Percentiles rank a stretch among this genome's conserved stretches.
Conservation (phyloP, 768 basidiomycete genomes). For the Leccinum uliginosum region DNA sequence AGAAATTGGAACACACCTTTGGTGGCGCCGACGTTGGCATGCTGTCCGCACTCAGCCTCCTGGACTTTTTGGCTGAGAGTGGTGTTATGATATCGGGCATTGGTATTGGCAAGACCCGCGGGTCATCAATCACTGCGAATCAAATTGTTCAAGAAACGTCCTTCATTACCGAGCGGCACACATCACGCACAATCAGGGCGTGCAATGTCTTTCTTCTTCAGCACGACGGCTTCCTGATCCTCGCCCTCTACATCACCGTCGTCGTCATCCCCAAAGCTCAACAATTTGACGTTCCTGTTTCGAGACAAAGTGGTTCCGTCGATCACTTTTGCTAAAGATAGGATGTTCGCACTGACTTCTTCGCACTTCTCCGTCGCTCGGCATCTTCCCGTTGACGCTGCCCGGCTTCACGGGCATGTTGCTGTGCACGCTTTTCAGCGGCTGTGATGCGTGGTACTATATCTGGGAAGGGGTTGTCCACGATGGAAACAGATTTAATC, state of each 20-base stretch:
- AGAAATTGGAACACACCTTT: slow-evolving; percentile 14
- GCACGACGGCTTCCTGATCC: slow-evolving; percentile 46
- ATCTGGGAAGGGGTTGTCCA: slow-evolving; percentile 94
- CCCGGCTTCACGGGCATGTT: slow-evolving; percentile 70
- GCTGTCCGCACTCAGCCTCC: not conserved
- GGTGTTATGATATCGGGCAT: slow-evolving; percentile 7
- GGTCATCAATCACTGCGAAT: slow-evolving; percentile 24
- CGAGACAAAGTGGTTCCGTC: not conserved
- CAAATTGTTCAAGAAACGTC: not conserved
- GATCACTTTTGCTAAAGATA: not conserved
- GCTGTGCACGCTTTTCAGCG: slow-evolving; percentile 82
- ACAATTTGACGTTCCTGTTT: slow-evolving; percentile 78
- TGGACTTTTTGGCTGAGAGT: not conserved
- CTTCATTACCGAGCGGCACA: not conserved
- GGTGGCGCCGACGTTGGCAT: not conserved
- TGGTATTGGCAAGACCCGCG: slow-evolving; percentile 1
- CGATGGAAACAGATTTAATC: slow-evolving; percentile 77
- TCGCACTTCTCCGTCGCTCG: slow-evolving; percentile 68
- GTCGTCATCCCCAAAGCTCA: slow-evolving; percentile 83
- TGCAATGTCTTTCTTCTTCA: slow-evolving; percentile 79
- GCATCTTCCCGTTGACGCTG: slow-evolving; percentile 78
- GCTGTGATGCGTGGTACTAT: slow-evolving; percentile 96
- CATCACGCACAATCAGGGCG: slow-evolving; percentile 73
- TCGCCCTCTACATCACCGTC: slow-evolving; percentile 59
- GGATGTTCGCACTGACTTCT: slow-evolving; percentile 59